These are phyloP conservation scores for Metschnikowia koreensis DNA, from an alignment of 805 yeast species.

Conservation along the genomic window DNA sequence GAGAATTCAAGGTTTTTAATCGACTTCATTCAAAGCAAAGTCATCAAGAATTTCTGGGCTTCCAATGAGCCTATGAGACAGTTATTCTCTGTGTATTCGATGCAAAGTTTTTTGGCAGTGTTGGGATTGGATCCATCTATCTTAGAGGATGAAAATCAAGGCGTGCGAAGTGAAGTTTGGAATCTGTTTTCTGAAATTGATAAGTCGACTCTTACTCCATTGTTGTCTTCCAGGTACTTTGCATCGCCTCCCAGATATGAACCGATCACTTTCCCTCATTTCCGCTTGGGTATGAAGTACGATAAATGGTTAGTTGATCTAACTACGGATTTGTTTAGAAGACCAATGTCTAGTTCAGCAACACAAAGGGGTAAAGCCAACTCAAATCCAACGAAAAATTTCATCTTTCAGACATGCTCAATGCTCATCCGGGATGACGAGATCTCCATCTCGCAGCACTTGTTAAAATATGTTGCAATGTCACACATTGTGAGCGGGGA, in stretches of 20 bases:
- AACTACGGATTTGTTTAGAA: constrained; percentile 61
- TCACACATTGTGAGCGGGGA: constrained; percentile 55
- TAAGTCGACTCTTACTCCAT: constrained; percentile 70
- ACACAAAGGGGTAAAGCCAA: constrained; percentile 13
- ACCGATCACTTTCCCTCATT: constrained; percentile 62
- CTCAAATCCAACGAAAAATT: constrained; percentile 17
- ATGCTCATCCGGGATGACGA: constrained; percentile 69
- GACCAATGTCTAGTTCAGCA: constrained; percentile 24
- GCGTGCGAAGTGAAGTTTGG: constrained; percentile 47
- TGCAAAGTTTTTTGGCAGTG: constrained; percentile 78
- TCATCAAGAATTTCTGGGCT: constrained; percentile 88
- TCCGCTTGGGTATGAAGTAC: constrained; percentile 51
- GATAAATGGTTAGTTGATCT: constrained; percentile 71
- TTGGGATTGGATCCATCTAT: constrained; percentile 45
- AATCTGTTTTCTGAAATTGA: constrained; percentile 60
- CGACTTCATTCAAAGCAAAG: constrained; percentile 59
- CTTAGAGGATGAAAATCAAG: constrained; percentile 19
- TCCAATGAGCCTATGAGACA: constrained; percentile 86
- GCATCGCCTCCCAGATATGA: constrained; percentile 52
- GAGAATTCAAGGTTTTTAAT: constrained; percentile 68
- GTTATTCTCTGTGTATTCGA: constrained; percentile 77
- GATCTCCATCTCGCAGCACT: constrained; percentile 61
- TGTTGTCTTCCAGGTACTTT: constrained; percentile 69
- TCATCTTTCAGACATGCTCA: constrained; percentile 62
- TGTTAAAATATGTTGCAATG: constrained; percentile 75